Evolutionary conservation across 805 yeast genomes (phyloP).

Genomic region (Candida easanensis): DNA sequence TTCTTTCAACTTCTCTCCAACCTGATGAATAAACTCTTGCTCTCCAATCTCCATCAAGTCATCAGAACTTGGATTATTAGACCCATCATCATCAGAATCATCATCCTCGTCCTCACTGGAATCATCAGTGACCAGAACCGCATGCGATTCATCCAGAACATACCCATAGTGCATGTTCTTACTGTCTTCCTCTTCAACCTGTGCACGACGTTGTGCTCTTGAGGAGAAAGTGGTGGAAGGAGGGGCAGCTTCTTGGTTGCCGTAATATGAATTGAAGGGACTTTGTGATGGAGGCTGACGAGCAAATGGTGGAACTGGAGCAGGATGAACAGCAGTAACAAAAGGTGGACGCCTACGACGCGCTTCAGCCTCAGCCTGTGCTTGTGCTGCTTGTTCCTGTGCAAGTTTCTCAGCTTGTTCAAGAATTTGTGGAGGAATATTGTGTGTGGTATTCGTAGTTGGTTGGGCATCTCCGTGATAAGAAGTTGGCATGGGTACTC

Average conservation of each 20-base stretch:
- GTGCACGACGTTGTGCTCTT: not conserved
- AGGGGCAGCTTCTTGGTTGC: too few relatives aligned
- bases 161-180: not conserved
- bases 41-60: conserved; percentile 11
- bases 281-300: not conserved
- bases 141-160: not conserved
- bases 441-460: not conserved
- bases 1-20: not conserved
- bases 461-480: not conserved
- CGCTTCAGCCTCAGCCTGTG: too few relatives aligned
- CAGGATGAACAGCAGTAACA: too few relatives aligned
- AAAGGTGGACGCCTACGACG: too few relatives aligned
- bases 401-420: not conserved
- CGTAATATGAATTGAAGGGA: not conserved
- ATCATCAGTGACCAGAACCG: not conserved
- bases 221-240: not conserved
- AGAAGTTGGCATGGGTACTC: not conserved
- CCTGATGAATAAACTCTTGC: not conserved
- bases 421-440: too few relatives aligned
- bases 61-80: not conserved
- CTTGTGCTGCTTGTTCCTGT: not conserved
- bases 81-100: not conserved
- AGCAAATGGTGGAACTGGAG: too few relatives aligned
- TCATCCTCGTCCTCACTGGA: not conserved
- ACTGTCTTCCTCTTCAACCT: not conserved